These are phyloP conservation scores for Plasmopara muralis DNA, from an alignment of 352 stramenopile genomes.

Conservation along the genomic window DNA sequence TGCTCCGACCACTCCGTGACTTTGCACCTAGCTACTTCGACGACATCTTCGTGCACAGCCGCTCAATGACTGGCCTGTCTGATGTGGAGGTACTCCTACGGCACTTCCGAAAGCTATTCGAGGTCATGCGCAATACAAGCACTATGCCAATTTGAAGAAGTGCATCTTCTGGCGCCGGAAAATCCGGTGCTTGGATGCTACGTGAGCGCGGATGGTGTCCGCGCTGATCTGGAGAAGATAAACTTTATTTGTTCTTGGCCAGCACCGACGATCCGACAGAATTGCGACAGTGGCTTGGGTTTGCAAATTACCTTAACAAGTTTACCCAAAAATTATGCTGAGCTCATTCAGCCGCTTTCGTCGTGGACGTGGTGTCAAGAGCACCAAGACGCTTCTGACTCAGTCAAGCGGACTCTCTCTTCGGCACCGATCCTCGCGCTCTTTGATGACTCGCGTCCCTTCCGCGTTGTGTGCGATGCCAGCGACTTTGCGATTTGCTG, in stretches of 20 bases:
- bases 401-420: background rate
- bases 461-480: background rate
- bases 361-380: too few species aligned
- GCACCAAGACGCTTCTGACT: background rate
- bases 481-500: background rate
- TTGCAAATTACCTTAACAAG: background rate
- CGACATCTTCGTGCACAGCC: constrained; percentile 14
- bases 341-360: too few species aligned
- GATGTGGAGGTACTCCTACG: constrained; percentile 15
- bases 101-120: constrained; percentile 1
- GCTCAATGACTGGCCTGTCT: background rate
- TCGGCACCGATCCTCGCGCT: background rate
- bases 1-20: constrained; percentile 2
- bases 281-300: background rate
- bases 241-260: background rate
- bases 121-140: background rate
- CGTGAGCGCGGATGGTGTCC: background rate
- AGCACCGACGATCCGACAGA: background rate
- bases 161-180: background rate
- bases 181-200: background rate
- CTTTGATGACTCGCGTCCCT: background rate
- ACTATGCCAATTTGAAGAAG: background rate
- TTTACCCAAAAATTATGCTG: background rate
- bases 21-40: constrained; percentile 2
- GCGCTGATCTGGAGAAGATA: background rate